Conservation (phyloP, 257 asterid species). For the Leptodermis oblonga region DNA sequence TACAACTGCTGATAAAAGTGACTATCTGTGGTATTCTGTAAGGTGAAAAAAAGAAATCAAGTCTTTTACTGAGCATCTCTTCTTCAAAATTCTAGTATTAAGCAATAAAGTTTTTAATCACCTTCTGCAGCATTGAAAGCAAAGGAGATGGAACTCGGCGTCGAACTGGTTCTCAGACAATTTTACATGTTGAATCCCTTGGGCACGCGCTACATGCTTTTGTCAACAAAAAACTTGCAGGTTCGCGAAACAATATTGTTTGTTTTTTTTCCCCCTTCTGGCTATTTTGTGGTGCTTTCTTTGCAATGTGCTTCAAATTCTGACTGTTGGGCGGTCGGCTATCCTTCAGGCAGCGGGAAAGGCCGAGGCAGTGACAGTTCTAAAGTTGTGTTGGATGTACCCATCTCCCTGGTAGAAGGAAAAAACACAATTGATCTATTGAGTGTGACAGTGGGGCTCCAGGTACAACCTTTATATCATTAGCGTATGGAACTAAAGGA, state of each 20-base stretch:
- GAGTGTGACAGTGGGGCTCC: slow-evolving; percentile 79
- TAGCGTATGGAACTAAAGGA: background rate
- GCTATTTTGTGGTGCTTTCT: background rate
- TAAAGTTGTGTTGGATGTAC: slow-evolving; percentile 51
- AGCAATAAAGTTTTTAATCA: background rate
- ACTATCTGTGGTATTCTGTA: slow-evolving; percentile 75
- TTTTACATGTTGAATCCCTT: slow-evolving; percentile 62
- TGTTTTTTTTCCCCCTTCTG: background rate
- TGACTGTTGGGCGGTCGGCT: background rate
- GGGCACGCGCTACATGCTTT: slow-evolving; percentile 72
- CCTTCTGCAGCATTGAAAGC: slow-evolving; percentile 41
- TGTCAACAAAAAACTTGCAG: slow-evolving; percentile 72
- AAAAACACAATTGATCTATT: slow-evolving; percentile 63
- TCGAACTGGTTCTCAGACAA: slow-evolving; percentile 54
- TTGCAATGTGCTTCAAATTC: background rate
- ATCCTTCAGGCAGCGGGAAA: slow-evolving; percentile 57
- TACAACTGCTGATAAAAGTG: slow-evolving; percentile 79
- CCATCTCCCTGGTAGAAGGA: slow-evolving; percentile 52
- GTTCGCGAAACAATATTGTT: slow-evolving; percentile 28
- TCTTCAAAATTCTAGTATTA: background rate
- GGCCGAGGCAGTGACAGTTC: slow-evolving; percentile 38
- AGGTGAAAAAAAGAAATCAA: slow-evolving; percentile 33
- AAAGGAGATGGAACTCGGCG: slow-evolving; percentile 54
- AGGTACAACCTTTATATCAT: slow-evolving; percentile 36
- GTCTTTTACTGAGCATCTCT: background rate